A percentile compares a stretch with the other conserved stretches of the same genome.
Conservation (phyloP, 768 basidiomycete genomes). For the Mrakia blollopis region DNA sequence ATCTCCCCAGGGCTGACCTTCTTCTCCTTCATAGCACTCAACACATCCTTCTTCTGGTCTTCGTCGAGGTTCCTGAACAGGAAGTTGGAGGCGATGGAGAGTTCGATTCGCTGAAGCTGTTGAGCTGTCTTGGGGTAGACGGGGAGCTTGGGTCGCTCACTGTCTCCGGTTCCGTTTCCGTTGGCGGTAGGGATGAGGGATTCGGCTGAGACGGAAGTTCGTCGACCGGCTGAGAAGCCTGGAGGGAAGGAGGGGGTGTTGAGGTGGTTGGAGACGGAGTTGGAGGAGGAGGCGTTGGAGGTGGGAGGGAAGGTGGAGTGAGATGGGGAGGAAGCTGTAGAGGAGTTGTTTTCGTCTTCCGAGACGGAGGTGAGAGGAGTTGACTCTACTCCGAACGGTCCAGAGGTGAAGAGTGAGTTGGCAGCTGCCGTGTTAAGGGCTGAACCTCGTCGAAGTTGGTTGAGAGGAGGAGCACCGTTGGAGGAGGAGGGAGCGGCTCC, state of each 20-base stretch:
- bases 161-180: conserved; percentile 40
- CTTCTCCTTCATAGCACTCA: conserved; percentile 92
- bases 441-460: conserved; percentile 27
- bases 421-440: conserved; percentile 32
- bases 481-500: background rate
- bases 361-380: conserved; percentile 22
- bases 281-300: background rate
- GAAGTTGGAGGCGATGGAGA: conserved; percentile 81
- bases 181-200: conserved; percentile 77
- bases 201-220: conserved; percentile 93
- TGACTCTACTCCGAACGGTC: conserved; percentile 27
- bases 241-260: conserved; percentile 38
- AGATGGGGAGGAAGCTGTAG: conserved; percentile 6
- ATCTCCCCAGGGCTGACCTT: conserved; percentile 66
- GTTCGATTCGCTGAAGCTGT: conserved; percentile 80
- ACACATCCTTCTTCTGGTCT: conserved; percentile 86
- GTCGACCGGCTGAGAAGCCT: conserved; percentile 70
- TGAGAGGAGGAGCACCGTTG: background rate
- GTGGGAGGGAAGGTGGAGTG: conserved; percentile 4
- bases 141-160: conserved; percentile 45
- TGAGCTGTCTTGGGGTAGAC: conserved; percentile 71
- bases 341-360: conserved; percentile 15
- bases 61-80: conserved; percentile 95
- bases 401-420: conserved; percentile 30
- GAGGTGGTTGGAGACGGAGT: conserved; percentile 1